Conservation (phyloP, 2,329 filamentous ascomycete genomes). For the Aspergillus puulaauensis region DNA sequence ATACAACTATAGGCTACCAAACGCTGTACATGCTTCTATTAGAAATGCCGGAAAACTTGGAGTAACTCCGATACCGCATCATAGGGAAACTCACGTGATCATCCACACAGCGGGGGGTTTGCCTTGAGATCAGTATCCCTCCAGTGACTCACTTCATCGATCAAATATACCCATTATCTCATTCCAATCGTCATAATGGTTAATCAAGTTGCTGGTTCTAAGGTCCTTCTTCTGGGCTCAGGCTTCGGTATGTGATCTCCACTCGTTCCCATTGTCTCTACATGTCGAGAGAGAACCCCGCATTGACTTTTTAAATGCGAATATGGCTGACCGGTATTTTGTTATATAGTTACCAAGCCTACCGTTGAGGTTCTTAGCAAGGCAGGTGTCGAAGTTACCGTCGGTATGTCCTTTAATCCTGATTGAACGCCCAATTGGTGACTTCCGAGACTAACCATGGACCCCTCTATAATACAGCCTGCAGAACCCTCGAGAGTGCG, state of each 20-base stretch:
- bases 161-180: slow-evolving; percentile 11
- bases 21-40: too few relatives aligned
- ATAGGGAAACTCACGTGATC: slow-evolving; percentile 3
- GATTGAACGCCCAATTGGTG: neutral
- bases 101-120: slow-evolving; percentile 1
- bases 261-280: neutral
- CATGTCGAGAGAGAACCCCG: slow-evolving; percentile 12
- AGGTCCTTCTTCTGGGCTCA: slow-evolving; percentile 40
- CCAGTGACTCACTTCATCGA: slow-evolving; percentile 10
- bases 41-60: neutral
- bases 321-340: slow-evolving; percentile 7
- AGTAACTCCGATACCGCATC: slow-evolving; percentile 12
- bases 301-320: slow-evolving; percentile 10
- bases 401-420: slow-evolving; percentile 52
- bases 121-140: neutral
- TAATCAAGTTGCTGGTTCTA: slow-evolving; percentile 38
- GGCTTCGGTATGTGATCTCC: slow-evolving; percentile 33
- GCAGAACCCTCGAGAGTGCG: slow-evolving; percentile 75
- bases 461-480: slow-evolving; percentile 55
- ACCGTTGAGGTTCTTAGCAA: slow-evolving; percentile 64
- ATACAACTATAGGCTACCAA: neutral
- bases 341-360: slow-evolving; percentile 55
- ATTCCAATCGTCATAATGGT: slow-evolving; percentile 31
- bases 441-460: neutral
- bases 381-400: slow-evolving; percentile 63